phyloP scores from a whole-genome alignment of 1,139 yeast genomes.

The Debaryomyces sp. region DNA sequence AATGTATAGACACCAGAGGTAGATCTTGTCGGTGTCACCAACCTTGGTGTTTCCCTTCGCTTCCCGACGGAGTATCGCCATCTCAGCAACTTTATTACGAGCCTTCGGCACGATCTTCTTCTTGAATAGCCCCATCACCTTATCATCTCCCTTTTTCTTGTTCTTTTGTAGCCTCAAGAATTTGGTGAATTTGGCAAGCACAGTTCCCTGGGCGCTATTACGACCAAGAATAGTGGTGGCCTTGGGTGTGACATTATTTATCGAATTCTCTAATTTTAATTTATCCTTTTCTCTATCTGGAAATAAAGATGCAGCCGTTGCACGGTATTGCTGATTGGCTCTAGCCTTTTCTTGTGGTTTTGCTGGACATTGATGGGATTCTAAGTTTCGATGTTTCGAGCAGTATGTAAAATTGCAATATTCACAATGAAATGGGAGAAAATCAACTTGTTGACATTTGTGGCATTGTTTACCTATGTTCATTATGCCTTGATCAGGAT shows the following conservation, averaged over 20 bases:
- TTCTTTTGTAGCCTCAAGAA: slow-evolving; percentile 42
- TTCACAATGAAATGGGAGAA: slow-evolving; percentile 68
- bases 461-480: slow-evolving; percentile 72
- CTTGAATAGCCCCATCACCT: slow-evolving; percentile 20
- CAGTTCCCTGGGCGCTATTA: slow-evolving; percentile 34
- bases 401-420: slow-evolving; percentile 61
- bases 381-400: slow-evolving; percentile 54
- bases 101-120: slow-evolving; percentile 11
- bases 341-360: slow-evolving; percentile 17
- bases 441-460: slow-evolving; percentile 65
- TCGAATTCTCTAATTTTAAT: slow-evolving; percentile 41
- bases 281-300: slow-evolving; percentile 55
- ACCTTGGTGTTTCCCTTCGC: slow-evolving; percentile 75
- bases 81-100: slow-evolving; percentile 23
- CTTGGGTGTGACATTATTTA: slow-evolving; percentile 24
- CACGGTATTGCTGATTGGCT: slow-evolving; percentile 16
- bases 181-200: slow-evolving; percentile 34
- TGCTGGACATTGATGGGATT: slow-evolving; percentile 48
- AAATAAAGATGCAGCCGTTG: slow-evolving; percentile 49
- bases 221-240: slow-evolving; percentile 32
- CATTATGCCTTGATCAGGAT: slow-evolving; percentile 51
- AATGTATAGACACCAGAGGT: slow-evolving; percentile 59
- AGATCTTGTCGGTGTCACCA: slow-evolving; percentile 56
- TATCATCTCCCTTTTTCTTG: slow-evolving; percentile 12
- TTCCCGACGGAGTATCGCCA: slow-evolving; percentile 41